phyloP scores from a whole-genome alignment of 306 rosid genomes.

The Lotus japonicus region DNA sequence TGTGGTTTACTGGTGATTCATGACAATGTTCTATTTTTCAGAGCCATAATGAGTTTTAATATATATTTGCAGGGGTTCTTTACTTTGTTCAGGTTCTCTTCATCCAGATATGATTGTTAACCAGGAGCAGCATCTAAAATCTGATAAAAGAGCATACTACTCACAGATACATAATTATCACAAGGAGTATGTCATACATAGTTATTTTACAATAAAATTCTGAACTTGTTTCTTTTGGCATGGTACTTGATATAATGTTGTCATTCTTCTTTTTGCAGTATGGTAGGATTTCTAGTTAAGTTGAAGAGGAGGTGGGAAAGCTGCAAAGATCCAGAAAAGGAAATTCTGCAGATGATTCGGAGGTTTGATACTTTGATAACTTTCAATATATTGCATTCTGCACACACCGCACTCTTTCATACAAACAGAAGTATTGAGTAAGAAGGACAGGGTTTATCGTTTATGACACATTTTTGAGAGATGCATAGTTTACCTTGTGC shows the following conservation, averaged over 20 bases:
- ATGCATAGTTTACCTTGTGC: neutral
- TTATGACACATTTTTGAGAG: conserved; percentile 3
- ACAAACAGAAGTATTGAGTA: neutral
- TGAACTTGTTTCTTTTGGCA: conserved; percentile 14
- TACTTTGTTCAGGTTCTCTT: conserved; percentile 75
- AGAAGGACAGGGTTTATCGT: neutral
- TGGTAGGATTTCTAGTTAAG: conserved; percentile 57
- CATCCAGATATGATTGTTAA: conserved; percentile 79
- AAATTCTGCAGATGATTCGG: conserved; percentile 40
- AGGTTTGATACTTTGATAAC: conserved; percentile 44
- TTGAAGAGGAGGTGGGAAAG: conserved; percentile 59
- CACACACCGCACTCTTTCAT: neutral
- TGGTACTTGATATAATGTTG: conserved; percentile 6
- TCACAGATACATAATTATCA: conserved; percentile 67
- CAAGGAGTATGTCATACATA: conserved; percentile 51
- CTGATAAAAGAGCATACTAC: conserved; percentile 55
- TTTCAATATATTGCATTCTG: conserved; percentile 1
- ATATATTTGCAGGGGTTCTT: conserved; percentile 69
- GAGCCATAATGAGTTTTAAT: conserved; percentile 19
- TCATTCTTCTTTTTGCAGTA: conserved; percentile 50
- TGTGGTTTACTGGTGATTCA: conserved; percentile 3
- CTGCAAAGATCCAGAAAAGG: conserved; percentile 59
- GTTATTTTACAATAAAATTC: conserved; percentile 2
- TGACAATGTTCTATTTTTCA: conserved; percentile 8
- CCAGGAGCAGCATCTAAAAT: conserved; percentile 47